A percentile compares a stretch with the other conserved stretches of the same genome.
phyloP scores from a whole-genome alignment of 345 rosid species.

The Diplotaxis tenuifolia region DNA sequence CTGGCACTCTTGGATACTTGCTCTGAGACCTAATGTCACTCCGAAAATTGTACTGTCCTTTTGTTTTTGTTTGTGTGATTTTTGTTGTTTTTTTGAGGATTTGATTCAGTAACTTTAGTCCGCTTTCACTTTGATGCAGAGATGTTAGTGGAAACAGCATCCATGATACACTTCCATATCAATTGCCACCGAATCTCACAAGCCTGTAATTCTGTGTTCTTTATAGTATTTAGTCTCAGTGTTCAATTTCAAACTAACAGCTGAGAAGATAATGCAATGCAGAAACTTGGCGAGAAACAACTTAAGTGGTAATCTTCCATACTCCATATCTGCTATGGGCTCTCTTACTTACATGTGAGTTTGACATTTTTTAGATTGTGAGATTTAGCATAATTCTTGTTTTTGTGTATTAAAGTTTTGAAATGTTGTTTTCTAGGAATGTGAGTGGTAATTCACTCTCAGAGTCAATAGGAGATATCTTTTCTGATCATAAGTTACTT shows the following conservation, averaged over 20 bases:
- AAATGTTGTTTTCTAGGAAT: slow-evolving; percentile 40
- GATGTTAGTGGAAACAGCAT: slow-evolving; percentile 87
- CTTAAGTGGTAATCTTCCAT: slow-evolving; percentile 85
- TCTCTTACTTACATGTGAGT: slow-evolving; percentile 79
- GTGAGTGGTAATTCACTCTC: slow-evolving; percentile 76
- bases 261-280: slow-evolving; percentile 32
- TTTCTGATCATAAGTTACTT: slow-evolving; percentile 54
- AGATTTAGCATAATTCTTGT: neutral
- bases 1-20: slow-evolving; percentile 90
- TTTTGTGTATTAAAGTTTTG: neutral
- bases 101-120: neutral
- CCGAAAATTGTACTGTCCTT: slow-evolving; percentile 60
- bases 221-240: neutral
- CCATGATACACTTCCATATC: slow-evolving; percentile 87
- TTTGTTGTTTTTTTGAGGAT: slow-evolving; percentile 12
- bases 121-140: slow-evolving; percentile 39
- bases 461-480: slow-evolving; percentile 64
- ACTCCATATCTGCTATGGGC: slow-evolving; percentile 72
- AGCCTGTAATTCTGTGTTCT: slow-evolving; percentile 62
- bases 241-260: slow-evolving; percentile 9
- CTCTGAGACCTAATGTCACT: slow-evolving; percentile 66
- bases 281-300: slow-evolving; percentile 91
- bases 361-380: slow-evolving; percentile 23
- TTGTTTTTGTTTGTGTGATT: slow-evolving; percentile 7
- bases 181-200: slow-evolving; percentile 92